phyloP scores from a whole-genome alignment of 768 basidiomycete species.

The Dioszegia aurantiaca region DNA sequence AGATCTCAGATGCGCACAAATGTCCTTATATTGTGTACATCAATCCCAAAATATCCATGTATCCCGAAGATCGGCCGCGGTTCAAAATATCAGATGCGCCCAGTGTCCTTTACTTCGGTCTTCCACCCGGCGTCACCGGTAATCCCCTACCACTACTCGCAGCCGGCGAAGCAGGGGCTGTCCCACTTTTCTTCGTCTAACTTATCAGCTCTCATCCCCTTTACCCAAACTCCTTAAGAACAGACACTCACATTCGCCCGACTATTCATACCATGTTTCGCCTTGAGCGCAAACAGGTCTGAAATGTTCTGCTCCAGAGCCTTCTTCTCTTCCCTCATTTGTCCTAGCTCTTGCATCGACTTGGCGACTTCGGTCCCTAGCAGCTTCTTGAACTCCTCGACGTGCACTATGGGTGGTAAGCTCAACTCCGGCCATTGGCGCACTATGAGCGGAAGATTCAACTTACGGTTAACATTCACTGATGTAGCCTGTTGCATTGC shows the following conservation, averaged over 20 bases:
- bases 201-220: not conserved
- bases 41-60: too few species aligned
- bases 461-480: conserved; percentile 74
- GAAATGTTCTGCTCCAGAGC: conserved; percentile 49
- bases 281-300: conserved; percentile 50
- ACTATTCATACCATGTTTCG: conserved; percentile 37
- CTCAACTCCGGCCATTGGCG: conserved; percentile 1
- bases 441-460: not conserved
- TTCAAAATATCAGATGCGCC: too few species aligned
- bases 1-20: too few species aligned
- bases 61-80: too few species aligned
- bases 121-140: conserved; percentile 19
- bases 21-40: too few species aligned
- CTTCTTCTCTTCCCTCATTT: conserved; percentile 48
- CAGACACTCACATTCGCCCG: conserved; percentile 30
- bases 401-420: conserved; percentile 64
- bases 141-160: conserved; percentile 15
- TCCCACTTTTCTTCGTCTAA: conserved; percentile 1
- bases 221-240: not conserved
- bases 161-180: conserved; percentile 8
- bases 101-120: conserved; percentile 3
- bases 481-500: conserved; percentile 93
- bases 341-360: conserved; percentile 68
- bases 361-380: conserved; percentile 69
- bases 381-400: conserved; percentile 82